phyloP scores from a whole-genome alignment of 192 early-diverging fungal genomes.

The Backusella psychrophila region DNA sequence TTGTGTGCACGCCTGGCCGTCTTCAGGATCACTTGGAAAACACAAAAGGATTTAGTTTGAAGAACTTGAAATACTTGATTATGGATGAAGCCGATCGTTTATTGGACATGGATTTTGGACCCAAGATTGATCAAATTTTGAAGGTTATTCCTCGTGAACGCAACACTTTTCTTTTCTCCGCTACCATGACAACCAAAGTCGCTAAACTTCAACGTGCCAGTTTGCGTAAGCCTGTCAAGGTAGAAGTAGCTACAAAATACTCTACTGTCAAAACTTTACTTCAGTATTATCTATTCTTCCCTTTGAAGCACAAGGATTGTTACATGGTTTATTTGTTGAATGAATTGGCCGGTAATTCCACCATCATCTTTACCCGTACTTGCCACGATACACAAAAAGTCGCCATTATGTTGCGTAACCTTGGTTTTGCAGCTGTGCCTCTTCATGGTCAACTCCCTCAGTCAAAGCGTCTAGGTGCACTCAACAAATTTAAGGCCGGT shows the following conservation, averaged over 20 bases:
- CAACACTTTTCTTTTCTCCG: constrained; percentile 93
- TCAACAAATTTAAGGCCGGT: constrained; percentile 94
- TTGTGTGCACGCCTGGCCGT: constrained; percentile 95
- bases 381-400: constrained; percentile 85
- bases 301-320: constrained; percentile 92
- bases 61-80: constrained; percentile 88
- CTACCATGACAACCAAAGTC: constrained; percentile 98
- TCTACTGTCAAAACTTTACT: constrained; percentile 90
- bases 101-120: constrained; percentile 93
- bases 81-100: constrained; percentile 92
- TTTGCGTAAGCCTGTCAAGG: constrained; percentile 87
- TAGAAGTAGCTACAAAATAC: constrained; percentile 97
- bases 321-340: constrained; percentile 93
- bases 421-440: constrained; percentile 93
- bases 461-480: constrained; percentile 87
- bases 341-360: constrained; percentile 87
- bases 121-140: constrained; percentile 94
- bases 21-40: constrained; percentile 97
- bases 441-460: constrained; percentile 93
- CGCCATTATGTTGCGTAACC: constrained; percentile 82
- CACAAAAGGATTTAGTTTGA: constrained; percentile 95
- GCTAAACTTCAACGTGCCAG: constrained; percentile 93
- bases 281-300: constrained; percentile 97
- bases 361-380: constrained; percentile 93
- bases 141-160: constrained; percentile 90